Conservation (phyloP, 345 rosid species). For the Euclidium syriacum region DNA sequence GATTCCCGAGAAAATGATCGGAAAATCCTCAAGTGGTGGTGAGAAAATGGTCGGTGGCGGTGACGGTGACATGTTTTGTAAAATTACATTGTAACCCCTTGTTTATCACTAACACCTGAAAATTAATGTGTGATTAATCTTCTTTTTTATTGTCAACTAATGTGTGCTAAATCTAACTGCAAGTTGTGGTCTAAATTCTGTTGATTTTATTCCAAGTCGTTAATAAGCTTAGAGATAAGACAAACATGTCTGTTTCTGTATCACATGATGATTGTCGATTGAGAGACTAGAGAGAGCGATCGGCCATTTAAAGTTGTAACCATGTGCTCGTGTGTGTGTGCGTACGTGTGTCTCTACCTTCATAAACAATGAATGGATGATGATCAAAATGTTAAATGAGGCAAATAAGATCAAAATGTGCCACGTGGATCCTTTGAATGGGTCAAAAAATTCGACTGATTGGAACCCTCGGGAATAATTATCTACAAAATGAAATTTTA, state of each 20-base stretch:
- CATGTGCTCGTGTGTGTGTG: conserved; percentile 26
- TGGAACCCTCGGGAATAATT: neutral
- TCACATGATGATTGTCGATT: conserved; percentile 12
- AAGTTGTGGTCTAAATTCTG: neutral
- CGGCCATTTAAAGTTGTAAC: neutral
- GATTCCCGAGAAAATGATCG: too few species aligned
- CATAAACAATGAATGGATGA: conserved; percentile 21
- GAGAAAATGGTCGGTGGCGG: too few species aligned
- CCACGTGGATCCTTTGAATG: neutral
- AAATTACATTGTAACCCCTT: too few species aligned
- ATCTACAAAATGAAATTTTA: too few species aligned
- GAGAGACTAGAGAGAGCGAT: conserved; percentile 20
- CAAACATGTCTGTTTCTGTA: conserved; percentile 10
- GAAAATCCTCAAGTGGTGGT: too few species aligned
- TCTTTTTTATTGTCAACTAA: too few species aligned
- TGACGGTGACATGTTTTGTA: too few species aligned
- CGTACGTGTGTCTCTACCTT: conserved; percentile 3
- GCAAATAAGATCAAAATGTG: neutral
- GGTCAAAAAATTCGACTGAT: neutral
- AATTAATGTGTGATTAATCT: neutral
- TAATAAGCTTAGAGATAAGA: conserved; percentile 10
- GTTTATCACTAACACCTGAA: neutral
- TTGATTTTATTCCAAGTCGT: neutral
- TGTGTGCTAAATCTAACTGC: neutral
- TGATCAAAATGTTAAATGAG: neutral